phyloP scores from a whole-genome alignment of 495 filamentous ascomycete genomes.

The Sordaria brevicollis region DNA sequence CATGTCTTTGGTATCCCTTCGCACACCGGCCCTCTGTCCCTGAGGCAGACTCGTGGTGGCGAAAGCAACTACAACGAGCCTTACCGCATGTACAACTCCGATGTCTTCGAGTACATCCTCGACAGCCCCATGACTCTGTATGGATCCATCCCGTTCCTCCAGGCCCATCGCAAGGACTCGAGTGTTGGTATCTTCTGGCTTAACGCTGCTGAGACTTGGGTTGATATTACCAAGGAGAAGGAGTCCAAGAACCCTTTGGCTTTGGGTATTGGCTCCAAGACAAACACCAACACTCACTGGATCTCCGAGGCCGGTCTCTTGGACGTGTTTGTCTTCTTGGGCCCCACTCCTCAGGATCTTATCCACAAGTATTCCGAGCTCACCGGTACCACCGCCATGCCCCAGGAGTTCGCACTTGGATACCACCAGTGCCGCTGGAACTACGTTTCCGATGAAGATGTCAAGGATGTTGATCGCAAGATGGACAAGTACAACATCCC shows the following conservation, averaged over 20 bases:
- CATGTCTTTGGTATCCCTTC: constrained; percentile 94
- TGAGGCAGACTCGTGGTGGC: constrained; percentile 84
- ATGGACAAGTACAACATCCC: constrained; percentile 92
- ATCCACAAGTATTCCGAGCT: constrained; percentile 75
- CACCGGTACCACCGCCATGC: constrained; percentile 88
- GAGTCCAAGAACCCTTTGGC: constrained; percentile 63
- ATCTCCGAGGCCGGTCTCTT: constrained; percentile 84
- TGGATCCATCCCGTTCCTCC: constrained; percentile 92
- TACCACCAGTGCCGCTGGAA: constrained; percentile 99
- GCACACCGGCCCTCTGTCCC: constrained; percentile 75
- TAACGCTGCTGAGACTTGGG: constrained; percentile 94
- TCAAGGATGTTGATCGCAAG: constrained; percentile 89
- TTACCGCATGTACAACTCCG: constrained; percentile 92
- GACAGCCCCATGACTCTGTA: constrained; percentile 99
- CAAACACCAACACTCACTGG: constrained; percentile 86
- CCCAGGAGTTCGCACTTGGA: constrained; percentile 80
- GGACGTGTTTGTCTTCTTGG: constrained; percentile 90
- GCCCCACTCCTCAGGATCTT: constrained; percentile 72
- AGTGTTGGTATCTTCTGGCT: constrained; percentile 98
- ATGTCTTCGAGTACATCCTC: constrained; percentile 95
- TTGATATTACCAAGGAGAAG: constrained; percentile 84
- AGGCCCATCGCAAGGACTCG: constrained; percentile 85
- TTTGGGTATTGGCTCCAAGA: constrained; percentile 57
- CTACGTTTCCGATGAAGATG: constrained; percentile 92
- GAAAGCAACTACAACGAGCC: constrained; percentile 77